phyloP scores from a whole-genome alignment of 2,329 filamentous ascomycete genomes.

The Colletotrichum camelliae region DNA sequence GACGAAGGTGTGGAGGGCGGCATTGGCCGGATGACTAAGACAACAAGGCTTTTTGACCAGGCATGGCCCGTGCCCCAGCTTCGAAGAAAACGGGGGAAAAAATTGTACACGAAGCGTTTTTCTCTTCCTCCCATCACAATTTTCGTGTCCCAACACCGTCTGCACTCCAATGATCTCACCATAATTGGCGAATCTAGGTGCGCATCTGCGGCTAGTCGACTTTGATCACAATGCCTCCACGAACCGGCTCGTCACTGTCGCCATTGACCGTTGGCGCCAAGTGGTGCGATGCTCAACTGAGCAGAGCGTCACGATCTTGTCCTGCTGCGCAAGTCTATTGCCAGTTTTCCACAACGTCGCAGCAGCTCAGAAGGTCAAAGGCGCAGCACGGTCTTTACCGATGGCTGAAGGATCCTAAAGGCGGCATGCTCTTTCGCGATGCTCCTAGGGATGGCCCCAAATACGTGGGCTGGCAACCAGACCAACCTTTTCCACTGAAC shows the following conservation, averaged over 20 bases:
- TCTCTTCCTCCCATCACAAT: not conserved
- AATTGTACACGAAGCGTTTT: not conserved
- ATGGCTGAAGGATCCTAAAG: conserved; percentile 33
- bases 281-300: conserved; percentile 5
- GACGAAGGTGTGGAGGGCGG: not conserved
- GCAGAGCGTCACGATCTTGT: not conserved
- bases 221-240: conserved; percentile 4
- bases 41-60: not conserved
- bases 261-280: conserved; percentile 9
- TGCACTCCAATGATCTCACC: conserved; percentile 2
- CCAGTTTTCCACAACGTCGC: conserved; percentile 45
- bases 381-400: conserved; percentile 41
- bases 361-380: conserved; percentile 41
- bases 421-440: conserved; percentile 20
- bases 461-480: conserved; percentile 41
- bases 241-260: conserved; percentile 12
- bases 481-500: conserved; percentile 78
- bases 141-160: not conserved
- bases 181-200: not conserved
- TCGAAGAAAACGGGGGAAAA: conserved; percentile 8
- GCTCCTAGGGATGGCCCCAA: conserved; percentile 27
- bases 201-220: conserved; percentile 7
- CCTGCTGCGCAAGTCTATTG: conserved; percentile 17
- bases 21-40: not conserved
- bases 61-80: conserved; percentile 4